These are phyloP conservation scores for Monosporascus sp. DNA, from an alignment of 2,329 filamentous ascomycete genomes.

Conservation along the genomic window DNA sequence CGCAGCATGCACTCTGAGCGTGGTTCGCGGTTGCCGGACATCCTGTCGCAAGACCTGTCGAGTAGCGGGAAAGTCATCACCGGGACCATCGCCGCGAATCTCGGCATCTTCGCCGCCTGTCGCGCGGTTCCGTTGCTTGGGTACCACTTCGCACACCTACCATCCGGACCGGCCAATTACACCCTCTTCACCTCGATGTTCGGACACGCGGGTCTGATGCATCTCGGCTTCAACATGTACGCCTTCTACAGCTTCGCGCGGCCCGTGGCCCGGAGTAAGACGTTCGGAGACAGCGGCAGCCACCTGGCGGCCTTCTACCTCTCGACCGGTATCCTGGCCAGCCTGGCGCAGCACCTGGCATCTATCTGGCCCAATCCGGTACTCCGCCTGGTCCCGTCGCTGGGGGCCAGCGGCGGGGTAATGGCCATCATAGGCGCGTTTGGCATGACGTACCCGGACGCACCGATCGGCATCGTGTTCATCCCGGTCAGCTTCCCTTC, in stretches of 20 bases:
- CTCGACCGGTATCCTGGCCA: constrained; percentile 18
- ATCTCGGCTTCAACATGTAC: constrained; percentile 18
- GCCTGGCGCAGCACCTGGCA: constrained; percentile 15
- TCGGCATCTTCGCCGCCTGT: constrained; percentile 4
- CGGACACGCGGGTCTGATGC: constrained; percentile 14
- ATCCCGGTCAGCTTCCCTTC: constrained; percentile 12
- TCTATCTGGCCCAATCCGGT: constrained; percentile 10
- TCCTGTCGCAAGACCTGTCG: not conserved
- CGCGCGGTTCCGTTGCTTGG: not conserved
- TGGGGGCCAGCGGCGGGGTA: constrained; percentile 20
- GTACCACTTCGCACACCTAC: constrained; percentile 12
- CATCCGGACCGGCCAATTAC: constrained; percentile 11
- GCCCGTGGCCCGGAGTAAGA: constrained; percentile 3
- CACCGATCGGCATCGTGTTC: constrained; percentile 14
- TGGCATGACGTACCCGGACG: constrained; percentile 11
- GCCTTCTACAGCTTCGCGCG: constrained; percentile 12
- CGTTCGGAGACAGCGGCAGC: constrained; percentile 13
- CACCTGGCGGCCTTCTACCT: constrained; percentile 26
- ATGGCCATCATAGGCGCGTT: constrained; percentile 19
- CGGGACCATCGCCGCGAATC: constrained; percentile 11
- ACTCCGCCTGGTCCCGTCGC: not conserved
- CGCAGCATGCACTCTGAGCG: not conserved
- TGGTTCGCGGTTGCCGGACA: not conserved
- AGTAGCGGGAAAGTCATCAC: constrained; percentile 5
- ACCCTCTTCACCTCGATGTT: constrained; percentile 23